These are phyloP conservation scores for Penicillium freii DNA, from an alignment of 2,329 filamentous ascomycete genomes.

Conservation along the genomic window DNA sequence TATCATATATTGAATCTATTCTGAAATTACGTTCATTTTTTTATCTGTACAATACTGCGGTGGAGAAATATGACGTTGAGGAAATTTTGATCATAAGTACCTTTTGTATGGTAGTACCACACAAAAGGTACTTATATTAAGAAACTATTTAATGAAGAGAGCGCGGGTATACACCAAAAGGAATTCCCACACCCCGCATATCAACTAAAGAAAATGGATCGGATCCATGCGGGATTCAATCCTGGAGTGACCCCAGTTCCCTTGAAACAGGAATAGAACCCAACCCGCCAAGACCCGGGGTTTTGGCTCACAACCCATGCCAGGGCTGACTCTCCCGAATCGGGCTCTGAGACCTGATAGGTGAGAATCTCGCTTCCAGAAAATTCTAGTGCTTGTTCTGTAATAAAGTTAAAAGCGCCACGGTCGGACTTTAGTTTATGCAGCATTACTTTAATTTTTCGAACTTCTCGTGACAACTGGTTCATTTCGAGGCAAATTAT, in stretches of 20 bases:
- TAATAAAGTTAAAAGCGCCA: constrained; percentile 2
- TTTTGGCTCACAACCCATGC: neutral
- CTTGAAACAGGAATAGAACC: neutral
- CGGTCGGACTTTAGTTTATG: neutral
- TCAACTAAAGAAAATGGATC: neutral
- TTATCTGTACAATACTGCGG: neutral
- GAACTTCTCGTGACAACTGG: no score
- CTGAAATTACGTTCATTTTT: no score
- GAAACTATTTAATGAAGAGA: neutral
- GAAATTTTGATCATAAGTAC: neutral
- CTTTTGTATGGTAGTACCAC: neutral
- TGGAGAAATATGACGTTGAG: neutral
- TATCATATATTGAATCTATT: no score
- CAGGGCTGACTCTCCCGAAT: neutral
- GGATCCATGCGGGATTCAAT: neutral
- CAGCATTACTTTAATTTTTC: neutral
- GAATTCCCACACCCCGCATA: neutral
- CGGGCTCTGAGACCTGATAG: neutral
- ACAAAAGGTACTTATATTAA: neutral
- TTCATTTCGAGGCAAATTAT: neutral
- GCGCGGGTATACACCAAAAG: no score
- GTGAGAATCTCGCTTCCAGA: constrained; percentile 1
- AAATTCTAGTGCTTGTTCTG: neutral
- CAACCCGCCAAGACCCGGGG: neutral
- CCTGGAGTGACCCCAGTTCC: neutral